Evolutionary conservation across 2,329 filamentous ascomycete species (phyloP).

Genomic region (Orbilia ellipsospora): DNA sequence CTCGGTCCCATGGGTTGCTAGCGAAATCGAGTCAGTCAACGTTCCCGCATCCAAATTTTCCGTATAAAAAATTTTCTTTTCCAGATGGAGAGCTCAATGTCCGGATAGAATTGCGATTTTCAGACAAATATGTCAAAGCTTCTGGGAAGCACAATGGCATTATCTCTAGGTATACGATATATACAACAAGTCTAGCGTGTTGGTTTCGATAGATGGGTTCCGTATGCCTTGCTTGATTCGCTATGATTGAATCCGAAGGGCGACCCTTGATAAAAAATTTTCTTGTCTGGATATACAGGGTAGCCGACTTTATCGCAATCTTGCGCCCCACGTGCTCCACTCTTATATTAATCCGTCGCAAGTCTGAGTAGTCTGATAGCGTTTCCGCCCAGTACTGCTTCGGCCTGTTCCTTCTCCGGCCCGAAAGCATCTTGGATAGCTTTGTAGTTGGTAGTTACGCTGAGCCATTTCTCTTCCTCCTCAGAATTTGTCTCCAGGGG

Average conservation of each 20-base stretch:
- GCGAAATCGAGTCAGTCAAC: not conserved
- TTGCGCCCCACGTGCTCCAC: slow-evolving; percentile 30
- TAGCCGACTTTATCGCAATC: not conserved
- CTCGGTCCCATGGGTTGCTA: too few relatives aligned
- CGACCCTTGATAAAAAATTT: slow-evolving; percentile 14
- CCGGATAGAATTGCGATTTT: slow-evolving; percentile 22
- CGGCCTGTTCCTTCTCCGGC: slow-evolving; percentile 58
- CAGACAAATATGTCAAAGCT: slow-evolving; percentile 32
- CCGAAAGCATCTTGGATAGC: slow-evolving; percentile 63
- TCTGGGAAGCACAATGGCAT: slow-evolving; percentile 10
- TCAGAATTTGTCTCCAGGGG: slow-evolving; percentile 69
- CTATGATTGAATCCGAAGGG: slow-evolving; percentile 11
- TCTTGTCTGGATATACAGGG: slow-evolving; percentile 6
- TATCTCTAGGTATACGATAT: slow-evolving; percentile 1
- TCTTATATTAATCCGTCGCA: slow-evolving; percentile 29
- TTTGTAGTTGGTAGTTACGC: slow-evolving; percentile 65
- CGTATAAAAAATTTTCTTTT: slow-evolving; percentile 14
- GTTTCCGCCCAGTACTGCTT: slow-evolving; percentile 64
- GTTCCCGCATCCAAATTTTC: slow-evolving; percentile 14
- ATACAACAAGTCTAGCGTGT: slow-evolving; percentile 19
- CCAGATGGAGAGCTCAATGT: slow-evolving; percentile 21
- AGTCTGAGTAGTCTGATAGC: slow-evolving; percentile 63
- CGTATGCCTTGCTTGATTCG: slow-evolving; percentile 11
- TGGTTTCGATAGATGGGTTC: slow-evolving; percentile 3
- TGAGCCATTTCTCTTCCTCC: slow-evolving; percentile 63